phyloP scores from a whole-genome alignment of 352 stramenopile species.

The Pythium folliculosum region DNA sequence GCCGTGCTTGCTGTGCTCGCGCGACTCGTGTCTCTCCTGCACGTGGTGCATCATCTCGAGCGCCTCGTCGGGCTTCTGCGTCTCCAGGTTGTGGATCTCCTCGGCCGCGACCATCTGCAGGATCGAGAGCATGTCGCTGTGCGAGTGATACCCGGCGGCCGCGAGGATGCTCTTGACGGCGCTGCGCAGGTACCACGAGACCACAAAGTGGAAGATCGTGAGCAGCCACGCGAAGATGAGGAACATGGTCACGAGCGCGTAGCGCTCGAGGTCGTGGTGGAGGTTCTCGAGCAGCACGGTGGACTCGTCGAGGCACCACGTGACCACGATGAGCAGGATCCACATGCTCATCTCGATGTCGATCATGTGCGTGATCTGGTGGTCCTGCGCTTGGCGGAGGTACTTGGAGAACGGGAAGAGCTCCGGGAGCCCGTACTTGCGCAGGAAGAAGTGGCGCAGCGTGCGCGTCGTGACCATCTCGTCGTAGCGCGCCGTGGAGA shows the following conservation, averaged over 20 bases:
- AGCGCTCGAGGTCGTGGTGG: slow-evolving; percentile 14
- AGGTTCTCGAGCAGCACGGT: slow-evolving; percentile 15
- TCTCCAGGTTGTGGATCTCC: slow-evolving; percentile 18
- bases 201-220: slow-evolving; percentile 19
- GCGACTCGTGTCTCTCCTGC: slow-evolving; percentile 19
- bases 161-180: slow-evolving; percentile 14
- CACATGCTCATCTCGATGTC: slow-evolving; percentile 68
- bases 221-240: slow-evolving; percentile 23
- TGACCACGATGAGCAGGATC: slow-evolving; percentile 24
- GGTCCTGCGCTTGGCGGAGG: slow-evolving; percentile 62
- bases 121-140: slow-evolving; percentile 20
- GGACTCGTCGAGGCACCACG: slow-evolving; percentile 23
- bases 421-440: slow-evolving; percentile 24
- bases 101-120: slow-evolving; percentile 23
- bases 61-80: slow-evolving; percentile 13
- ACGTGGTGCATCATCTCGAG: slow-evolving; percentile 26
- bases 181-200: slow-evolving; percentile 19
- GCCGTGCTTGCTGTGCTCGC: slow-evolving; percentile 11
- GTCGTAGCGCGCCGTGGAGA: slow-evolving; percentile 12
- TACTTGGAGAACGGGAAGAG: slow-evolving; percentile 70
- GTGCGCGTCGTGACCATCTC: slow-evolving; percentile 26
- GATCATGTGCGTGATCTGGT: slow-evolving; percentile 78
- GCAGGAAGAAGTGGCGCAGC: slow-evolving; percentile 29
- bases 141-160: slow-evolving; percentile 23
- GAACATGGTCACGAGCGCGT: slow-evolving; percentile 23